Conservation (phyloP, 106 monocot genomes). For the Xerophyta viscosa region DNA sequence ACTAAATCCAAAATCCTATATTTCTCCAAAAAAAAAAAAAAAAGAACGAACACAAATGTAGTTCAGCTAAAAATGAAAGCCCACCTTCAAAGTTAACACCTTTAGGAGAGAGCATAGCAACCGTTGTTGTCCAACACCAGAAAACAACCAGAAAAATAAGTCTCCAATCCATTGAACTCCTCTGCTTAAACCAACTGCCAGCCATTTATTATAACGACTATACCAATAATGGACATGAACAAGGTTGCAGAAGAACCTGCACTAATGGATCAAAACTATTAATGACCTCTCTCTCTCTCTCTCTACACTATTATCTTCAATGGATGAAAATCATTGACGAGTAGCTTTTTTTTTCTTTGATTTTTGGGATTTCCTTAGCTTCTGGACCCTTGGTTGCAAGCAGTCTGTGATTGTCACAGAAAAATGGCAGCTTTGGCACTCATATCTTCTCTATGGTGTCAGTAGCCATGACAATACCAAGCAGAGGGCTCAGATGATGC, state of each 20-base stretch:
- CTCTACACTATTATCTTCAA: no score
- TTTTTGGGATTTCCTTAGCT: background rate
- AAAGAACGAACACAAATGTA: background rate
- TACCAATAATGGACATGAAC: constrained; percentile 3
- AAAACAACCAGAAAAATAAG: constrained; percentile 29
- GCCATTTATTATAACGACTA: background rate
- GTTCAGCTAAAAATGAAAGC: background rate
- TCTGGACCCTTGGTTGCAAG: constrained; percentile 6
- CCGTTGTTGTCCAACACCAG: constrained; percentile 22
- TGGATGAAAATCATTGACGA: no score
- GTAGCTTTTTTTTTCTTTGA: background rate
- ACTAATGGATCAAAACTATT: no score
- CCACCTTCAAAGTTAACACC: constrained; percentile 88
- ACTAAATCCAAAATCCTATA: background rate
- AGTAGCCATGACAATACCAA: constrained; percentile 16
- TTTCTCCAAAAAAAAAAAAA: background rate
- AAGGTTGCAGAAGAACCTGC: no score
- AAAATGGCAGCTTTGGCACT: constrained; percentile 13
- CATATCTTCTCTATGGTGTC: constrained; percentile 9
- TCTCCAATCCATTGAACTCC: constrained; percentile 19
- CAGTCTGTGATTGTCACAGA: background rate
- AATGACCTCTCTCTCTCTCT: no score
- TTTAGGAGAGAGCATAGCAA: constrained; percentile 57
- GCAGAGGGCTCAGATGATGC: background rate
- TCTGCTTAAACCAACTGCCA: background rate